phyloP scores from a whole-genome alignment of 2,329 filamentous ascomycete genomes.

The Cephalotrichum gorgonifer region DNA sequence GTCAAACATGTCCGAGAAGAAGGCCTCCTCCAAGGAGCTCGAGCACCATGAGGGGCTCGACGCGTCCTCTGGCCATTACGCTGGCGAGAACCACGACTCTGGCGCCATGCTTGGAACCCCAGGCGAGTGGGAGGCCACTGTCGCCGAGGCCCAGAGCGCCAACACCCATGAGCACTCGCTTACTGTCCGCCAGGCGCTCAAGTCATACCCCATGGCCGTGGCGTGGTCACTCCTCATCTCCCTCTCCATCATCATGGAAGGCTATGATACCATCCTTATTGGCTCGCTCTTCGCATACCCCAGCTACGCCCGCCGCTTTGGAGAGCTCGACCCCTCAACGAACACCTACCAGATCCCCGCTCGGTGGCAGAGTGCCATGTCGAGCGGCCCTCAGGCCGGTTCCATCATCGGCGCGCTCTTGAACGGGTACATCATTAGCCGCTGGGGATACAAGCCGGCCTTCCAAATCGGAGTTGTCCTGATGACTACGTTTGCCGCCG shows the following conservation, averaged over 20 bases:
- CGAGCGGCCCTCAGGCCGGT: constrained; percentile 32
- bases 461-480: constrained; percentile 28
- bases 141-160: constrained; percentile 15
- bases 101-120: background rate
- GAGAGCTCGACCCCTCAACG: constrained; percentile 8
- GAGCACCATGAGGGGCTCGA: background rate
- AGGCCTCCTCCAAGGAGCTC: background rate
- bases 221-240: constrained; percentile 23
- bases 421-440: constrained; percentile 33
- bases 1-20: background rate
- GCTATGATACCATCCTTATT: constrained; percentile 23
- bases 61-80: background rate
- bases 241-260: constrained; percentile 30
- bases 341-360: constrained; percentile 27
- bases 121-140: constrained; percentile 4
- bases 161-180: constrained; percentile 17
- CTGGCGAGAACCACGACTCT: background rate
- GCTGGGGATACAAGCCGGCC: constrained; percentile 29
- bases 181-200: constrained; percentile 15
- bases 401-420: constrained; percentile 37
- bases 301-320: constrained; percentile 17
- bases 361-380: constrained; percentile 38
- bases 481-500: constrained; percentile 31
- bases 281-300: constrained; percentile 26
- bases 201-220: constrained; percentile 20